Evolutionary conservation across 139 green algal genomes (phyloP), one percentile per base, ranked within the genome.

Genomic region (Dunaliella sp.): DNA sequence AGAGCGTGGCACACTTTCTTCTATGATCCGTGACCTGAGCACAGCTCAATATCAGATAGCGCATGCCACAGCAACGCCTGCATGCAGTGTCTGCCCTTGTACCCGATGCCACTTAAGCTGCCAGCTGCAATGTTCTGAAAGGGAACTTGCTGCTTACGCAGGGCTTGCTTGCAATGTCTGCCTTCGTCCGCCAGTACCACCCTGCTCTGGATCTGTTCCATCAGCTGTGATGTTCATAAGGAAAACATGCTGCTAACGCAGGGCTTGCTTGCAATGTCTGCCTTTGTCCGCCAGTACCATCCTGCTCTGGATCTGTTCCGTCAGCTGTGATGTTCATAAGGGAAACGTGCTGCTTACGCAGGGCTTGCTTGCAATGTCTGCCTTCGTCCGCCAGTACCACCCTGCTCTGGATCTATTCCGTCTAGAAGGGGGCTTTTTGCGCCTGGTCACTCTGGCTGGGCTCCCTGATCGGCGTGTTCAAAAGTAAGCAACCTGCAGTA

Each of bases 81-180:
- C 48, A 26, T n/a, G n/a, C n/a, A n/a, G 48, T 65, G 48, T 65
- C 48, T 16, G 48, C 48, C 48, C 16, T 26, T 7, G 7, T 65
- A 65, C 48, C 7, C 48, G 7, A 16, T 16, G 7, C 16, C 48
- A 65, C 7, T 7, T 16, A 7, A 26, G 48, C 48, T 16, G 48
- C 48, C 7, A 26, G 48, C 48, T 65, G 7, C 16, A 16, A 16
- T 65, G 16, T 65, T 7, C 48, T 26, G 16, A 65, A 26, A 16
- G 38, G 35, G 35, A 36, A 30, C 34, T 0, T 28, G 31, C 48
- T 80, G 59, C 76, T 3, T 12, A 88, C 76, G 83, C 82, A 89
- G 87, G 58, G 0, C 38, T 82, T 97, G 58, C 86, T 96, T 85
- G 94, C 94, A 1, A 30, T 97, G 32, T 94, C 91, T 2, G 91